These are phyloP conservation scores for Nicotiana benthamiana DNA, from an alignment of 257 asterid genomes.

Conservation along the genomic window DNA sequence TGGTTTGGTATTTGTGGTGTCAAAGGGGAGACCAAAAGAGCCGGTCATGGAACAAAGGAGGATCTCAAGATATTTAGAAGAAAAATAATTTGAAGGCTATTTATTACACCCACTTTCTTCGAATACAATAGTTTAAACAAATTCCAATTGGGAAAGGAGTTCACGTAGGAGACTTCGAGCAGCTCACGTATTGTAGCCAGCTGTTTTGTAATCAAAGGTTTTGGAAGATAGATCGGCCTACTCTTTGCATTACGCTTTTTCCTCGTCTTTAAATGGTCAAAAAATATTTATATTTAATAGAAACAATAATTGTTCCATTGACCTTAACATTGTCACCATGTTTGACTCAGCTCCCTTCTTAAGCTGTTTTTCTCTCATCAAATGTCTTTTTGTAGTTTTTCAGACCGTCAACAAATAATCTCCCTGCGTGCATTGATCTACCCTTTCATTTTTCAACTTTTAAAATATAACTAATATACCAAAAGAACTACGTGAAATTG, in stretches of 20 bases:
- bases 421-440: not conserved
- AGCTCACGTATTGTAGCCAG: conserved; percentile 27
- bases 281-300: not conserved
- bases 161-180: conserved; percentile 28
- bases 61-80: conserved; percentile 36
- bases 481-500: not conserved
- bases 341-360: not conserved
- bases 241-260: not conserved
- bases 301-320: not conserved
- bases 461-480: no score
- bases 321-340: not conserved
- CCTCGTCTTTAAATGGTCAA: not conserved
- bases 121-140: not conserved
- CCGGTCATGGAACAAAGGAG: conserved; percentile 39
- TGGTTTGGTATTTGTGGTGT: conserved; percentile 31
- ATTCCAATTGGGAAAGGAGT: conserved; percentile 19
- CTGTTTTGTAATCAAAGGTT: conserved; percentile 4
- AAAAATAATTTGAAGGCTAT: not conserved
- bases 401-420: not conserved
- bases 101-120: not conserved
- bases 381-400: not conserved
- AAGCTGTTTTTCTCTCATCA: not conserved
- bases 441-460: not conserved
- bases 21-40: conserved; percentile 27
- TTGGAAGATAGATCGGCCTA: not conserved